Evolutionary conservation across 1,139 yeast species (phyloP).

Genomic region (Wickerhamiella infanticola): DNA sequence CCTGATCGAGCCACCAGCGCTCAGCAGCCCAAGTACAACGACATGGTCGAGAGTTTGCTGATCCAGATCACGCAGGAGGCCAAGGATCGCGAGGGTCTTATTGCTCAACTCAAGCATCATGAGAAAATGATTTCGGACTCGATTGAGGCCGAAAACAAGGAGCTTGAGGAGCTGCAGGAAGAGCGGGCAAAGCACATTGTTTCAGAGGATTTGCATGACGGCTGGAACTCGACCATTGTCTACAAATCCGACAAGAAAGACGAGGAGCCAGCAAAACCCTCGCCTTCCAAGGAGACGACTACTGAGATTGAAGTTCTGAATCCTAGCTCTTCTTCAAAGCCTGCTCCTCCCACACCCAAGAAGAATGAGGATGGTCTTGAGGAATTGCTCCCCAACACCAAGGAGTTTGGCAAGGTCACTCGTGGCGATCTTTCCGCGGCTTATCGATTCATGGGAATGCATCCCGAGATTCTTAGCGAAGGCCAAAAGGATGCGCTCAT

Average conservation of each 20-base stretch:
- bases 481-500: conserved; percentile 83
- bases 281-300: conserved; percentile 7
- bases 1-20: conserved; percentile 36
- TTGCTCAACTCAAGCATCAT: conserved; percentile 22
- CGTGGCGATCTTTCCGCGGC: conserved; percentile 33
- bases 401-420: conserved; percentile 45
- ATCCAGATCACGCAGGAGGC: conserved; percentile 47
- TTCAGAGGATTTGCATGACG: conserved; percentile 87
- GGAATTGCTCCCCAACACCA: conserved; percentile 43
- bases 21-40: conserved; percentile 69
- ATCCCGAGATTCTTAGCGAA: conserved; percentile 59
- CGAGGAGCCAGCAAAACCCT: background rate
- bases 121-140: conserved; percentile 23
- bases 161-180: conserved; percentile 48
- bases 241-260: conserved; percentile 29
- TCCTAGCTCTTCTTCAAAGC: conserved; percentile 3
- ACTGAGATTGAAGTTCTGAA: conserved; percentile 8
- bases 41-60: conserved; percentile 82
- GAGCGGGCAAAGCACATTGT: conserved; percentile 67
- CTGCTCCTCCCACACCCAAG: conserved; percentile 12
- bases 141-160: conserved; percentile 44
- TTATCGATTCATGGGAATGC: conserved; percentile 38
- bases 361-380: conserved; percentile 28
- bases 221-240: conserved; percentile 73
- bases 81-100: conserved; percentile 15